phyloP scores from a whole-genome alignment of 2,329 filamentous ascomycete genomes.

The Beauveria varroae region DNA sequence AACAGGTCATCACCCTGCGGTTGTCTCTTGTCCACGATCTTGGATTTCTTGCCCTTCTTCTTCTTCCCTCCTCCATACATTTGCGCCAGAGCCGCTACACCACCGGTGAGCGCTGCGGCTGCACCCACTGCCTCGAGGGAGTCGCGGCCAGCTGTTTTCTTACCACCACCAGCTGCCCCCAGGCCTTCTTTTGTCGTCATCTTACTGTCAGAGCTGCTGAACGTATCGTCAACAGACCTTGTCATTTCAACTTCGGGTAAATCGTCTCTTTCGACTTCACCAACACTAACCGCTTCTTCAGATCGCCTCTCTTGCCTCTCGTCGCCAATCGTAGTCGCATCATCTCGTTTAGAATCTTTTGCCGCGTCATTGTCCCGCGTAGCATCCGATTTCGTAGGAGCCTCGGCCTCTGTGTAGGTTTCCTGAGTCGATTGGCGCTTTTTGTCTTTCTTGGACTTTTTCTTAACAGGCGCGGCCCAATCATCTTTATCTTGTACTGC shows the following conservation, averaged over 20 bases:
- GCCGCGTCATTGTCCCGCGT: conserved; percentile 18
- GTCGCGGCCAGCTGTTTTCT: not conserved
- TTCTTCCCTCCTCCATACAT: conserved; percentile 24
- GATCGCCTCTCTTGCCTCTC: conserved; percentile 9
- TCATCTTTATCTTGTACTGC: not conserved
- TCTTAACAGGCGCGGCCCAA: conserved; percentile 3
- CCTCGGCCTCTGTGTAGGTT: not conserved
- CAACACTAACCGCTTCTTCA: conserved; percentile 13
- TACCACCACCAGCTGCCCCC: not conserved
- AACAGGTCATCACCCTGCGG: conserved; percentile 35
- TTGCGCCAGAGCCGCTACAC: conserved; percentile 27
- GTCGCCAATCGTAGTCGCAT: conserved; percentile 6
- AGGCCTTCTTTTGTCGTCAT: not conserved
- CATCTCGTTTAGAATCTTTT: not conserved
- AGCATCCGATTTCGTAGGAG: conserved; percentile 15
- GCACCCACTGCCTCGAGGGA: conserved; percentile 16
- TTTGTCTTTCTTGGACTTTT: conserved; percentile 30
- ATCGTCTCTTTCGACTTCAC: conserved; percentile 10
- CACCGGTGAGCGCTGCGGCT: conserved; percentile 20
- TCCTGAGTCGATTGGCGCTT: conserved; percentile 21
- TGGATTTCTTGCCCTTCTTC: conserved; percentile 30
- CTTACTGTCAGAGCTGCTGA: conserved; percentile 6
- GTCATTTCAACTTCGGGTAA: conserved; percentile 11
- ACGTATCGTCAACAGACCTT: conserved; percentile 12
- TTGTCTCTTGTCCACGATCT: conserved; percentile 32